These are phyloP conservation scores for Leishmania turanica DNA, from an alignment of 208 protist genomes.

Conservation along the genomic window DNA sequence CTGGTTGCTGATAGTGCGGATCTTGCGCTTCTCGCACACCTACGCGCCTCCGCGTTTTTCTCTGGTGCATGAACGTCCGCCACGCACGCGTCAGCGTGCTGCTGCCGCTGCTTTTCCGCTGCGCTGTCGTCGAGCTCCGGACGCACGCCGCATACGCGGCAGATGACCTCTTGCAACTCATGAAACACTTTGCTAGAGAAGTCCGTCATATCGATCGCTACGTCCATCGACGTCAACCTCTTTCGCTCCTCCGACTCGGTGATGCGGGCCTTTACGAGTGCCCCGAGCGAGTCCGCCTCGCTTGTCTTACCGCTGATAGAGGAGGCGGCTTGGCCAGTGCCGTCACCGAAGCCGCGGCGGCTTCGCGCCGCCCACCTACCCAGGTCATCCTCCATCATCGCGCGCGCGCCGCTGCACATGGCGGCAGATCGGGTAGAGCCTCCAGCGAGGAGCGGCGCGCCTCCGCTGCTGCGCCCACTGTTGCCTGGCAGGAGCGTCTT, in stretches of 20 bases:
- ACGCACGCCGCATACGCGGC: slow-evolving; percentile 36
- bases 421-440: background rate
- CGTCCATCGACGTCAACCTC: slow-evolving; percentile 50
- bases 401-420: slow-evolving; percentile 5
- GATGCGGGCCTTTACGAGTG: slow-evolving; percentile 22
- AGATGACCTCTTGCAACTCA: slow-evolving; percentile 53
- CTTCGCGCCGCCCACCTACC: slow-evolving; percentile 26
- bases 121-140: background rate
- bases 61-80: background rate
- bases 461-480: background rate
- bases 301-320: background rate
- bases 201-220: slow-evolving; percentile 74
- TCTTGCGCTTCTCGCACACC: background rate
- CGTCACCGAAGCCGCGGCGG: slow-evolving; percentile 15
- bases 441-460: background rate
- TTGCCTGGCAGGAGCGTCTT: background rate
- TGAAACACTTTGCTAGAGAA: slow-evolving; percentile 65
- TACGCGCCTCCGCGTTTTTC: too few species aligned
- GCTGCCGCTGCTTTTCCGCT: slow-evolving; percentile 3
- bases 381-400: slow-evolving; percentile 29
- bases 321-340: background rate
- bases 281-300: slow-evolving; percentile 24
- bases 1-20: background rate
- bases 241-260: slow-evolving; percentile 19
- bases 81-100: background rate